These are phyloP conservation scores for Clonostachys chloroleuca DNA, from an alignment of 2,329 filamentous ascomycete species.

Conservation along the genomic window DNA sequence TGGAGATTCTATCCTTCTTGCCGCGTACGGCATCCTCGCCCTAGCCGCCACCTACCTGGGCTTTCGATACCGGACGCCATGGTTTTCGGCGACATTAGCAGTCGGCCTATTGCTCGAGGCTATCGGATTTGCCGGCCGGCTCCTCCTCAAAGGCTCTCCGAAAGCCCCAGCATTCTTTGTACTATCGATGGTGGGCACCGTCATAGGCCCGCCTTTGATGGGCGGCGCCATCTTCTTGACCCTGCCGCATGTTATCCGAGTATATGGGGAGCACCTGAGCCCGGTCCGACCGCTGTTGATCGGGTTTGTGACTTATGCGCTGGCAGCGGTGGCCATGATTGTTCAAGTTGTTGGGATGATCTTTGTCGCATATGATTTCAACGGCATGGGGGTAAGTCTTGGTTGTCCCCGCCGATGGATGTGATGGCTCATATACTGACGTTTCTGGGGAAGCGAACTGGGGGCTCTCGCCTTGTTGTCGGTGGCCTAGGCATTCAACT, in stretches of 20 bases:
- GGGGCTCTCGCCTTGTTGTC: conserved; percentile 31
- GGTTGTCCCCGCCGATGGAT: not conserved
- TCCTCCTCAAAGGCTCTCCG: conserved; percentile 29
- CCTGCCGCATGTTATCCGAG: conserved; percentile 37
- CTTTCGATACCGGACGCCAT: conserved; percentile 27
- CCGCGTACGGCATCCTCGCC: conserved; percentile 31
- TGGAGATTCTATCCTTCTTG: conserved; percentile 34
- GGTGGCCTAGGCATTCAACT: conserved; percentile 39
- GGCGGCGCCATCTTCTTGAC: conserved; percentile 35
- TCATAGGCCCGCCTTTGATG: conserved; percentile 40
- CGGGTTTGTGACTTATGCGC: conserved; percentile 22
- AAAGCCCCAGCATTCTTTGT: conserved; percentile 30
- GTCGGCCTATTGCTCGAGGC: conserved; percentile 36
- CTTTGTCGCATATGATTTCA: conserved; percentile 27
- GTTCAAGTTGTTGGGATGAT: conserved; percentile 34
- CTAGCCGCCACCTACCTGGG: conserved; percentile 30
- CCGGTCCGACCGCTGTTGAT: conserved; percentile 25
- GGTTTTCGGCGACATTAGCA: conserved; percentile 33
- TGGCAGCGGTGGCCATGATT: conserved; percentile 25
- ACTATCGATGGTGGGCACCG: conserved; percentile 39
- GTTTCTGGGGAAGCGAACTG: conserved; percentile 15
- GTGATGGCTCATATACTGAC: conserved; percentile 7
- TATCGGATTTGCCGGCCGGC: conserved; percentile 38
- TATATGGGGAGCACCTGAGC: conserved; percentile 39
- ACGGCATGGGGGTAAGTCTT: conserved; percentile 24